phyloP scores from a whole-genome alignment of 1,284 basidiomycete genomes.

The Trametes pubescens region DNA sequence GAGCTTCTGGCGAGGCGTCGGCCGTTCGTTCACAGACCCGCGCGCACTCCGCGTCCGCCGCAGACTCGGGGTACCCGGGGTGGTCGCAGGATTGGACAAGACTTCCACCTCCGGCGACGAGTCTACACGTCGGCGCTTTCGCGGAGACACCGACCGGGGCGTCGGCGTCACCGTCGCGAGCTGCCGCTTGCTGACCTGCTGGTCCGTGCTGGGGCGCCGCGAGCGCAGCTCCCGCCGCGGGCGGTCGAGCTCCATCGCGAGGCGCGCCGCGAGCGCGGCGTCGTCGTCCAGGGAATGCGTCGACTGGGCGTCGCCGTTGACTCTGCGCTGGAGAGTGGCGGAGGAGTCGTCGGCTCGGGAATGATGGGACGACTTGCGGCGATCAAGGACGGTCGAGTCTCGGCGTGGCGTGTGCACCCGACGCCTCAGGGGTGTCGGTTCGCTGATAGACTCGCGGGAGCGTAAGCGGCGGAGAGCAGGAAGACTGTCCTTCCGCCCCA shows the following conservation, averaged over 20 bases:
- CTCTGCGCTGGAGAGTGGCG: slow-evolving; percentile 8
- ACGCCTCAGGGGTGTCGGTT: slow-evolving; percentile 27
- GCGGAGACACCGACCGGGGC: slow-evolving; percentile 38
- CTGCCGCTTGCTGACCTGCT: slow-evolving; percentile 33
- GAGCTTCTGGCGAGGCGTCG: slow-evolving; percentile 16
- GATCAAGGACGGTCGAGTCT: slow-evolving; percentile 21
- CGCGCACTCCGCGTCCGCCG: slow-evolving; percentile 25
- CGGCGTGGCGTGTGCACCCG: slow-evolving; percentile 25
- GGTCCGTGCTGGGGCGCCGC: slow-evolving; percentile 39
- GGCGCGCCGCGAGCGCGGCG: slow-evolving; percentile 48
- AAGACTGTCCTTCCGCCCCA: slow-evolving; percentile 14
- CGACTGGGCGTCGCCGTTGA: slow-evolving; percentile 10
- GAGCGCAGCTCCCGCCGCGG: slow-evolving; percentile 46
- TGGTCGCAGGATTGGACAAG: slow-evolving; percentile 18
- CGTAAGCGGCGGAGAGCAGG: slow-evolving; percentile 38
- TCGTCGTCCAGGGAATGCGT: slow-evolving; percentile 43
- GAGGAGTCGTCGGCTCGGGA: slow-evolving; percentile 20
- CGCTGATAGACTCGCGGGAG: slow-evolving; percentile 30
- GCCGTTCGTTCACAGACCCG: slow-evolving; percentile 6
- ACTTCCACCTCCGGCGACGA: slow-evolving; percentile 45
- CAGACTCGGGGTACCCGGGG: slow-evolving; percentile 22
- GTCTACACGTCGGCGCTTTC: slow-evolving; percentile 58
- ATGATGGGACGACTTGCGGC: slow-evolving; percentile 21
- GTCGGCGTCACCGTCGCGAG: slow-evolving; percentile 20
- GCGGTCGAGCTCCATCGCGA: slow-evolving; percentile 48